phyloP scores from a whole-genome alignment of 805 yeast species.

The Sporopachydermia quercuum region DNA sequence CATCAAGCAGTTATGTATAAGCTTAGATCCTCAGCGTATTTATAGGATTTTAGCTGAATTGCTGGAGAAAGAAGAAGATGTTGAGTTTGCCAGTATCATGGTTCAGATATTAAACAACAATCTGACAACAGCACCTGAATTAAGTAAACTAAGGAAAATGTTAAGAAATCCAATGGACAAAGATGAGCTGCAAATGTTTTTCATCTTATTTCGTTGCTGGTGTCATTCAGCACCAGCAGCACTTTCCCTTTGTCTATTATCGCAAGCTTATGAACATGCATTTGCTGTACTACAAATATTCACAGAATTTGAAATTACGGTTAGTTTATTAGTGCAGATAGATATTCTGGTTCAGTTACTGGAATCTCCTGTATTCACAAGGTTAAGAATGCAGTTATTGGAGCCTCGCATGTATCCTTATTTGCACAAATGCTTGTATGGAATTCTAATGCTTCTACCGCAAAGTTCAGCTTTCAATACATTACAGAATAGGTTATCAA shows the following conservation, averaged over 20 bases:
- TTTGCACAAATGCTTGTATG: slow-evolving; percentile 59
- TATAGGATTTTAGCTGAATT: slow-evolving; percentile 70
- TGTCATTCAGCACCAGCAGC: slow-evolving; percentile 66
- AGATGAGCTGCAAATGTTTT: slow-evolving; percentile 45
- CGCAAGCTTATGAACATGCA: slow-evolving; percentile 62
- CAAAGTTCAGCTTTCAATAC: slow-evolving; percentile 64
- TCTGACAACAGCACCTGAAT: slow-evolving; percentile 55
- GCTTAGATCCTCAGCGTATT: slow-evolving; percentile 69
- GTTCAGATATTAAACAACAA: slow-evolving; percentile 66
- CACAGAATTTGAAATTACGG: slow-evolving; percentile 53
- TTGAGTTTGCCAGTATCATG: slow-evolving; percentile 47
- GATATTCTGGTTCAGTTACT: slow-evolving; percentile 63
- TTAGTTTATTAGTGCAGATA: slow-evolving; percentile 54
- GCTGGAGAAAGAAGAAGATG: slow-evolving; percentile 36
- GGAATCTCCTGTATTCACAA: slow-evolving; percentile 68
- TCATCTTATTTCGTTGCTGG: slow-evolving; percentile 61
- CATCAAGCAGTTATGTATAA: slow-evolving; percentile 66
- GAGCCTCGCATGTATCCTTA: slow-evolving; percentile 58
- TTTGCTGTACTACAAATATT: slow-evolving; percentile 51
- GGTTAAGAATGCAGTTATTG: slow-evolving; percentile 52
- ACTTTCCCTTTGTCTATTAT: slow-evolving; percentile 50
- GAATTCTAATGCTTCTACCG: slow-evolving; percentile 66
- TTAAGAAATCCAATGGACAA: slow-evolving; percentile 34
- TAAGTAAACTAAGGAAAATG: slow-evolving; percentile 43
- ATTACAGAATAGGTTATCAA: slow-evolving; percentile 45